Conservation (phyloP, 371 early-diverging fungal species). For the Rhizopus sp. region DNA sequence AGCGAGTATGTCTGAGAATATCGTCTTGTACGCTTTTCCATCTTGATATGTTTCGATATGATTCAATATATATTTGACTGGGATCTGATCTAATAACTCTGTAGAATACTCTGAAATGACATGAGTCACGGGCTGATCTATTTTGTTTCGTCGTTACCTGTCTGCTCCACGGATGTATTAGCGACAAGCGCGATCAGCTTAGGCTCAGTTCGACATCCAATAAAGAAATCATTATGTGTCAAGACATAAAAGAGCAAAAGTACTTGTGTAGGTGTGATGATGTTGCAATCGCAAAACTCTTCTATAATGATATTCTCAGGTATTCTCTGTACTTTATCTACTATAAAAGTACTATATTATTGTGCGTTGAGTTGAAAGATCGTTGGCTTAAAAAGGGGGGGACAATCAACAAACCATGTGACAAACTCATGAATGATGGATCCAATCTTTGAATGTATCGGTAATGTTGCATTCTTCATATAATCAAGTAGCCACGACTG, state of each 20-base stretch:
- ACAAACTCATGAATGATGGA: conserved; percentile 45
- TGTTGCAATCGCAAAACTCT: conserved; percentile 25
- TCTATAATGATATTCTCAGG: conserved; percentile 31
- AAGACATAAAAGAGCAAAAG: conserved; percentile 45
- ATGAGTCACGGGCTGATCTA: neutral
- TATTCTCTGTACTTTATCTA: conserved; percentile 31
- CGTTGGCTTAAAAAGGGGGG: neutral
- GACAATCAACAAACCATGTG: conserved; percentile 24
- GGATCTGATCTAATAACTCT: conserved; percentile 33
- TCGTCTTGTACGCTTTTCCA: conserved; percentile 35
- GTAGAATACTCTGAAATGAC: conserved; percentile 36
- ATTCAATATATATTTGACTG: conserved; percentile 44
- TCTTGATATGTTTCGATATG: conserved; percentile 35
- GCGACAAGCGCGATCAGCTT: conserved; percentile 21
- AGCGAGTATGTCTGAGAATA: conserved; percentile 47
- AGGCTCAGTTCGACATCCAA: conserved; percentile 37
- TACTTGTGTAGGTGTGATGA: conserved; percentile 39
- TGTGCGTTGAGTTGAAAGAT: neutral
- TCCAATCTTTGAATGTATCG: conserved; percentile 36
- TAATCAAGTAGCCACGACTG: conserved; percentile 38
- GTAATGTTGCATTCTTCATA: conserved; percentile 37
- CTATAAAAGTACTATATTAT: conserved; percentile 24
- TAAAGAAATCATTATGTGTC: conserved; percentile 40
- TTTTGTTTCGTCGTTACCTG: conserved; percentile 17
- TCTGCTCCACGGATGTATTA: conserved; percentile 17